Conservation (phyloP, 2,329 filamentous ascomycete genomes). For the Calonectria multiphialidica region DNA sequence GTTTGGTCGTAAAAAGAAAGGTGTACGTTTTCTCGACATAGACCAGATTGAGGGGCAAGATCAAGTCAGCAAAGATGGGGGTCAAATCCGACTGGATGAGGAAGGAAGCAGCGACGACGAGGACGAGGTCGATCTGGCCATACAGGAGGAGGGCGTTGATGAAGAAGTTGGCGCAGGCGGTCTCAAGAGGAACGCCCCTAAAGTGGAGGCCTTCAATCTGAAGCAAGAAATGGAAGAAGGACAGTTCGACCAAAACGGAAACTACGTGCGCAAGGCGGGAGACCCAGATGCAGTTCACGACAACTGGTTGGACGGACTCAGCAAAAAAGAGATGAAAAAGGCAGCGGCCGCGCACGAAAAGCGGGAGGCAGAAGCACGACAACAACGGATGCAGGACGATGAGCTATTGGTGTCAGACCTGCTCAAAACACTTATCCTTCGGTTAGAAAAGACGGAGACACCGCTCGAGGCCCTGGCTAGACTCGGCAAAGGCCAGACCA, state of each 20-base stretch:
- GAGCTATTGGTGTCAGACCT: conserved; percentile 79
- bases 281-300: conserved; percentile 95
- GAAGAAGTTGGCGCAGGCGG: conserved; percentile 91
- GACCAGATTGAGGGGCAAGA: conserved; percentile 84
- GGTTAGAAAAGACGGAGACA: conserved; percentile 85
- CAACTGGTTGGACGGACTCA: conserved; percentile 90
- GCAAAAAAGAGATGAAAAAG: conserved; percentile 91
- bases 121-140: conserved; percentile 77
- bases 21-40: conserved; percentile 70
- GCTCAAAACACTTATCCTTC: conserved; percentile 77
- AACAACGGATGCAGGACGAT: conserved; percentile 81
- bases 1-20: conserved; percentile 70
- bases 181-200: conserved; percentile 92
- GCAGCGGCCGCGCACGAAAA: conserved; percentile 90
- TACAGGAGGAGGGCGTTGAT: conserved; percentile 81
- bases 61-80: conserved; percentile 77
- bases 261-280: conserved; percentile 88
- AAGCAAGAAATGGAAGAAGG: conserved; percentile 91
- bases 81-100: conserved; percentile 73
- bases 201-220: conserved; percentile 97
- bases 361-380: conserved; percentile 80
- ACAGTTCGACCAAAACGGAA: conserved; percentile 89
- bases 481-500: conserved; percentile 76
- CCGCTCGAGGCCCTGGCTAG: conserved; percentile 88
- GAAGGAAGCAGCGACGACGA: conserved; percentile 72